A percentile compares a stretch with the other conserved stretches of the same genome.
phyloP scores from a whole-genome alignment of 768 basidiomycete species.

The Trametes villosa region DNA sequence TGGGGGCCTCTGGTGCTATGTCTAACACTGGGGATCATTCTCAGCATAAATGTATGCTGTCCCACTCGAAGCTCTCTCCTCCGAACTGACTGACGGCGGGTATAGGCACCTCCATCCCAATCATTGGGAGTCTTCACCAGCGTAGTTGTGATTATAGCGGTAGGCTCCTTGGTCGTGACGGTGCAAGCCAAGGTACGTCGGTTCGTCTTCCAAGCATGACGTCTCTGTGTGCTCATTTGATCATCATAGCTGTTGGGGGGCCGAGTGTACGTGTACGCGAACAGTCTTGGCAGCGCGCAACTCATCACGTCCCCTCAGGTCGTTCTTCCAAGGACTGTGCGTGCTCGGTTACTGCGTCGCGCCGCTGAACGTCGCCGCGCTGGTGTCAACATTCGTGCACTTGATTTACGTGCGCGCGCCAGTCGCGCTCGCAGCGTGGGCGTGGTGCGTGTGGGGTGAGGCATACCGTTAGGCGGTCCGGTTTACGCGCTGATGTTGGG shows the following conservation, averaged over 20 bases:
- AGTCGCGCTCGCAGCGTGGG: constrained; percentile 85
- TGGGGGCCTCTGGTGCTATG: constrained; percentile 94
- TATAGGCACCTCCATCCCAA: constrained; percentile 80
- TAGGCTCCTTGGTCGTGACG: constrained; percentile 90
- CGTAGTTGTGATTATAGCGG: constrained; percentile 90
- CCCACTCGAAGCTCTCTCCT: neutral
- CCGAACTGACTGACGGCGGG: neutral
- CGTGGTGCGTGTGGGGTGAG: constrained; percentile 97
- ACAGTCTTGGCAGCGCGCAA: neutral
- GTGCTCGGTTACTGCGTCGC: constrained; percentile 95
- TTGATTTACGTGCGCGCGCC: constrained; percentile 88
- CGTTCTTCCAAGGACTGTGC: constrained; percentile 96
- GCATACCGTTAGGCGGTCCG: too few species aligned
- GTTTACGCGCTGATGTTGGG: too few species aligned
- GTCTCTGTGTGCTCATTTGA: constrained; percentile 1
- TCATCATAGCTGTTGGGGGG: constrained; percentile 69
- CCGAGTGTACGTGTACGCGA: constrained; percentile 62
- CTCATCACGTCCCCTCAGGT: constrained; percentile 47
- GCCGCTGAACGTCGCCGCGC: constrained; percentile 87
- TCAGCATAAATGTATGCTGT: constrained; percentile 74
- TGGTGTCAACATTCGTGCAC: constrained; percentile 84
- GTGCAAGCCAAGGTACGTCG: constrained; percentile 86
- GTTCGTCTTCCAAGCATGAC: neutral
- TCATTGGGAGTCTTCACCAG: constrained; percentile 89
- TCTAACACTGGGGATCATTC: constrained; percentile 77